phyloP scores from a whole-genome alignment of 495 filamentous ascomycete species.

The Neurospora sublineolata region DNA sequence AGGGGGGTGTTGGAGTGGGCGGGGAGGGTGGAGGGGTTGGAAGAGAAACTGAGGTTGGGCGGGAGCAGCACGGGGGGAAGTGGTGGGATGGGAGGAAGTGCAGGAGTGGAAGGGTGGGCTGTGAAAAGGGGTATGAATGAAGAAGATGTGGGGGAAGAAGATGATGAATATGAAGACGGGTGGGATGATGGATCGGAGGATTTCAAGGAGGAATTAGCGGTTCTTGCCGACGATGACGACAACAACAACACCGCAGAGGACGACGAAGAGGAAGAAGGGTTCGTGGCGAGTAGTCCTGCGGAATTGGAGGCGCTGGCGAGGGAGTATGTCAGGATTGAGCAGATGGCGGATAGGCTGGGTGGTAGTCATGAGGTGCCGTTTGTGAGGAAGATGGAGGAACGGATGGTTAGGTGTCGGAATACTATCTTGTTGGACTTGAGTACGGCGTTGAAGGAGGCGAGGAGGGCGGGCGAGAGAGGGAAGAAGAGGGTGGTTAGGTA shows the following conservation, averaged over 20 bases:
- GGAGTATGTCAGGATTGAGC: conserved; percentile 30
- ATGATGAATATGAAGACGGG: conserved; percentile 22
- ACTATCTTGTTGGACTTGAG: conserved; percentile 77
- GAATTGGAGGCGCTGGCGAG: conserved; percentile 33
- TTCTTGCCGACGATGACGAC: conserved; percentile 1
- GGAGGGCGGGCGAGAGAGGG: conserved; percentile 38
- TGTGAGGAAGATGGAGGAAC: conserved; percentile 44
- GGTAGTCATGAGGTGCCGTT: conserved; percentile 24
- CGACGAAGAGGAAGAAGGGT: conserved; percentile 12
- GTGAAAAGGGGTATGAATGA: neutral
- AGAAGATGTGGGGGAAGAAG: conserved; percentile 20
- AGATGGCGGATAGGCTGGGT: conserved; percentile 32
- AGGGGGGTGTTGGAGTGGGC: conserved; percentile 59
- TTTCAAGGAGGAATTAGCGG: conserved; percentile 7
- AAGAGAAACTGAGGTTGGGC: conserved; percentile 43
- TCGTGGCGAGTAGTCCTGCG: conserved; percentile 28
- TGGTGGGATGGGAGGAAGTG: neutral
- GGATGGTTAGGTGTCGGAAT: conserved; percentile 41
- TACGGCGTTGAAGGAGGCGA: conserved; percentile 64
- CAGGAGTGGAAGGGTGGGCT: neutral
- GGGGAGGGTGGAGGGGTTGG: conserved; percentile 60
- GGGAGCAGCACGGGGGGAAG: conserved; percentile 21
- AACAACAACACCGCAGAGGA: conserved; percentile 13
- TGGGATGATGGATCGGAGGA: conserved; percentile 23
- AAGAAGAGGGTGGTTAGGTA: conserved; percentile 53